Percentiles rank a stretch among this genome's conserved stretches.
phyloP scores from a whole-genome alignment of 1,139 yeast genomes.

The Zygosaccharomyces pseudobailii region DNA sequence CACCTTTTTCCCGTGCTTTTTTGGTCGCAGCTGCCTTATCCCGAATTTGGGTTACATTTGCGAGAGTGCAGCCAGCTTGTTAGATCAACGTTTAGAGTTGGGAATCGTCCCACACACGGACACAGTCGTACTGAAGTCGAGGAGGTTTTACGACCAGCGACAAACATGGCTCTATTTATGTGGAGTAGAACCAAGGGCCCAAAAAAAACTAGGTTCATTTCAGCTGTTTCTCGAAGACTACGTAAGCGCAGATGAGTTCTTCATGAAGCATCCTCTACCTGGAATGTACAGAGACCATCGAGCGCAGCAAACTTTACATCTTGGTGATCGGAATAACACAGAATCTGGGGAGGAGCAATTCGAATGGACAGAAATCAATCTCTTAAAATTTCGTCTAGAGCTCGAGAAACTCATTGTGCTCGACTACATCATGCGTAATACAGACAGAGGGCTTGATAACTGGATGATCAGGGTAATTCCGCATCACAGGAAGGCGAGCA shows the following conservation, averaged over 20 bases:
- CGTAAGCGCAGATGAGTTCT: conserved; percentile 57
- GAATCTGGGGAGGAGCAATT: conserved; percentile 32
- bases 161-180: conserved; percentile 17
- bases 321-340: conserved; percentile 1
- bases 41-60: conserved; percentile 71
- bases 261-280: conserved; percentile 55
- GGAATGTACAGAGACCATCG: conserved; percentile 20
- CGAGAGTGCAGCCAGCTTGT: conserved; percentile 65
- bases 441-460: conserved; percentile 71
- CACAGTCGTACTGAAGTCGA: conserved; percentile 49
- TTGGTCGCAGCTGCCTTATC: conserved; percentile 67
- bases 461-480: conserved; percentile 60
- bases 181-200: conserved; percentile 16
- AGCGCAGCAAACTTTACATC: background rate
- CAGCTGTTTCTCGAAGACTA: conserved; percentile 60
- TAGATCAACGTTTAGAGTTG: conserved; percentile 57
- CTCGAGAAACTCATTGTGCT: conserved; percentile 65
- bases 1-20: conserved; percentile 70
- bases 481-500: conserved; percentile 14
- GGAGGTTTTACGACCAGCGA: conserved; percentile 38
- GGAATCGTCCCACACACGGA: conserved; percentile 65
- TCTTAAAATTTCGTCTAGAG: conserved; percentile 55
- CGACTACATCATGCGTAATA: conserved; percentile 69
- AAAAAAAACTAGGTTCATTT: conserved; percentile 58
- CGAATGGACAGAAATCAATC: conserved; percentile 50